A percentile compares a stretch with the other conserved stretches of the same genome.
Evolutionary conservation across 2,329 filamentous ascomycete genomes (phyloP).

Genomic region (Exophiala lecanii-corni): DNA sequence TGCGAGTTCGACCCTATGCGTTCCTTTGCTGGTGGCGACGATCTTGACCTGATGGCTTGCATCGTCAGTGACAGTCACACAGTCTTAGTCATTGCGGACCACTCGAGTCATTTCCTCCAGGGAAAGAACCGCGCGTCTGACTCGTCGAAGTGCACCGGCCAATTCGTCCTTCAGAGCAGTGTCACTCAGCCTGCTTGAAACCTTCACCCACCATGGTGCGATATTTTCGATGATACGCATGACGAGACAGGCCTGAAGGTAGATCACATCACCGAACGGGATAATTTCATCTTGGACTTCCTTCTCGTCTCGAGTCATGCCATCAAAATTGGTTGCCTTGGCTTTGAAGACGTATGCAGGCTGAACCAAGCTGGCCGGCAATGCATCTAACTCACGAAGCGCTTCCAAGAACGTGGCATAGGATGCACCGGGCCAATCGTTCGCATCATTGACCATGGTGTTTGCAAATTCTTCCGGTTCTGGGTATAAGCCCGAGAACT

Average conservation of each 20-base stretch:
- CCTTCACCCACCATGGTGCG: conserved; percentile 23
- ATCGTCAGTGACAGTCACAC: no score
- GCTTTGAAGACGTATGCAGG: neutral
- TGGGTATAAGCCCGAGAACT: conserved; percentile 31
- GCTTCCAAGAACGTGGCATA: conserved; percentile 15
- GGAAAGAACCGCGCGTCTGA: conserved; percentile 7
- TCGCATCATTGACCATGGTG: conserved; percentile 16
- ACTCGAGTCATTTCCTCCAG: conserved; percentile 10
- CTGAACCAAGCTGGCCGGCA: conserved; percentile 11
- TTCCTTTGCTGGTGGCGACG: no score
- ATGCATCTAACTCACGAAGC: conserved; percentile 8
- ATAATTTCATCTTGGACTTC: conserved; percentile 6
- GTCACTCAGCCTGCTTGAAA: conserved; percentile 5
- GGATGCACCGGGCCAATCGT: conserved; percentile 16
- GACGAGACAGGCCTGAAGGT: conserved; percentile 17
- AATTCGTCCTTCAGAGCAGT: conserved; percentile 10
- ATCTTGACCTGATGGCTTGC: no score
- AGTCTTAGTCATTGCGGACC: no score
- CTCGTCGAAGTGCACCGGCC: conserved; percentile 8
- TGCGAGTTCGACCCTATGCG: no score
- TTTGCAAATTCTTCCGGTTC: conserved; percentile 30
- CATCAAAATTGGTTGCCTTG: neutral
- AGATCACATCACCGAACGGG: conserved; percentile 15
- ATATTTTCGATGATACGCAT: conserved; percentile 16
- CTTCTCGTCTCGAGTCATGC: neutral